Evolutionary conservation across 768 basidiomycete genomes (phyloP), one percentile per base, ranked within the genome.

Genomic region (Dendrothele bispora): DNA sequence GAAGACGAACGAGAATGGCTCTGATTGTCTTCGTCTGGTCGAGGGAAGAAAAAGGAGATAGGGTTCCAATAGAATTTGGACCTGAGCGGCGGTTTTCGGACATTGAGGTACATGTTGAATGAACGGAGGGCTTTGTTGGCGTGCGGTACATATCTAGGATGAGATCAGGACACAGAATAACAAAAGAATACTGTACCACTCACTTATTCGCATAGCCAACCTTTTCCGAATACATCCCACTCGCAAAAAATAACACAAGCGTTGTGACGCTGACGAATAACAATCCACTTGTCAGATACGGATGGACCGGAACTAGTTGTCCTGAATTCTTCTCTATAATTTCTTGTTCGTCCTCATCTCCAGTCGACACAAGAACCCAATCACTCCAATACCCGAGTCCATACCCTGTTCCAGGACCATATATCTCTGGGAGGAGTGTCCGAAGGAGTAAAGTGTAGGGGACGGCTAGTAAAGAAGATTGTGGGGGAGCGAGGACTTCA

Each of bases 71-170:
- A 58, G 52, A 83, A 67, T 57, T 79, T 82, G 10, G 86, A 82
- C 26, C 79, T 76, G 14, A 89, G 68, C 0, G 91, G 82, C 2
- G 84, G 86, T 55, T 83, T 82, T 34, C 94, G 87, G 58, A 95
- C 89, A 70, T 99, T 99, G 56, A 99, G 78, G 60, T 91, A 91
- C 85, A 99, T 95, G 66, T 99, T 99, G 65, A 98, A 87, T 17
- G 86, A 88, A 15, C 95, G 83, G 12, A 99, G 75, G 0, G 94
- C 84, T 38, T 86, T 82, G 66, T 98, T 99, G 7, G 95, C 92
- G 56, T 98, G 95, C 2, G 93, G 93, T 22, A 98, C 91, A 61
- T 98, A 99, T 71, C 95, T 98, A n/a, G 62, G 49, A 59, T 30
- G 37, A 22, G 10, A 24, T 15, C 27, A 3, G 32, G 17, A 22